Evolutionary conservation across 179 eudicot species (phyloP), one percentile per base, ranked within the genome.

Genomic region (Nepenthes alata): DNA sequence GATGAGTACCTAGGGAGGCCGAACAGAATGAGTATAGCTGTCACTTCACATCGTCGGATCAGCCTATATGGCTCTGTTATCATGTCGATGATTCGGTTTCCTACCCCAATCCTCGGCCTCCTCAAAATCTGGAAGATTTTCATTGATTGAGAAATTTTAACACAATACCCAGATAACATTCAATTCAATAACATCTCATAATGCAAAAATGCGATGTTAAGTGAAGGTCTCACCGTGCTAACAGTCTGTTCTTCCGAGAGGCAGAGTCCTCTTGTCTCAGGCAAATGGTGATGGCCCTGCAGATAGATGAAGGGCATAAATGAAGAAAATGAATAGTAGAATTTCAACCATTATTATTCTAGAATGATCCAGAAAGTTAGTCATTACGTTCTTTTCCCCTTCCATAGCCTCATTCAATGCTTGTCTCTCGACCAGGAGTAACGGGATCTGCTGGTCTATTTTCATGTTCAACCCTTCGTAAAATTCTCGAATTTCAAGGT

Each of bases 241-340:
- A 94, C 82, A 47, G 96, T 91, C 72, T 87, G 99, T 72, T 91
- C 99, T 83, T 94, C 99, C 38, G 99, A 94, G 36, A 94, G 80
- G 84, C 99, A 94, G 63, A 94, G 97, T 60, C 99, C 99, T 81
- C 99, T 82, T 57, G 99, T 94, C 77, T 94, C 99, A 16, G 99
- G 89, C 80, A 94, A 58, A 80, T 91, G 97, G 81, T 94, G 97
- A 82, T 94, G 96, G 12, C 97, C 99, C 99, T 94, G 73, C 59
- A 34, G 67, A 14, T 14, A 58, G 37, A 10, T 25, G 12, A 58
- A 38, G 9, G 52, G 50, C 61, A 1, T 59, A 50, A 41, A 41
- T 41, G 53, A 50, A 11, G 13, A 11, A 4, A 8, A 50, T 1
- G 53, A 10, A 50, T 8, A 50, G 11, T 13, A 66, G 6, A 14